Base-by-base conservation (phyloP, 192 early-diverging fungal species). In the Podila horticola region DNA sequence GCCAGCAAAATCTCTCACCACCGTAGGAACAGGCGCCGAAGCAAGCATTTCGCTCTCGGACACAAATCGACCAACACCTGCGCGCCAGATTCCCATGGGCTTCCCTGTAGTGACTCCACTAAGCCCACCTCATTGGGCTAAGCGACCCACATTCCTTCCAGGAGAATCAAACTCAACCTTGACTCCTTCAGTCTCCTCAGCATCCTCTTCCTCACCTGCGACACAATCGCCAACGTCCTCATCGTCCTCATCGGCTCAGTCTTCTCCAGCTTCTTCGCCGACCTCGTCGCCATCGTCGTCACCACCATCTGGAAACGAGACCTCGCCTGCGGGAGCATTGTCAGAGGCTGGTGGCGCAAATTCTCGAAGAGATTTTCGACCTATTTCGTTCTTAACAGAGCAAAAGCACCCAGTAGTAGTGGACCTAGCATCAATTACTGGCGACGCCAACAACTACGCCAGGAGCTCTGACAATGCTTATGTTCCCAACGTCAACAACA, bases 71-170 rank as follows among this genome's bases (percentile, higher is more conserved):
- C 76, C 76, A 12, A 79, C 69, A 9, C 76, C 76, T 13, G 76
- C 76, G 8, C 33, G 76, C n/a, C 69, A 72, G 36, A 72, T 79
- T n/a, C 76, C 76, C 4, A 79, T 79, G 70, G 66, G 70, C 5
- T 79, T 79, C 66, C 76, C 76, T 9, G 69, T 79, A 1, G 76
- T 79, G 2, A 79, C 76, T 19, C 76, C 76, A 8, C 31, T 79
- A 28, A 79, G 61, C 15, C 76, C 76, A 10, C 70, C 70, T 5
- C 75, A 72, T 22, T 79, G 69, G 69, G 61, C 29, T 34, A 67
- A 68, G 51, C 59, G 41, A 13, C 70, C 69, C 20, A 45, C 51
- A 8, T 51, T 69, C 2, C 28, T 62, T 19, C 15, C 69, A 57
- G 38, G 59, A 20, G 30, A 61, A 24, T 31, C 59, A 11, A 33